Percentiles rank a stretch among this genome's conserved stretches.
phyloP scores from a whole-genome alignment of 768 basidiomycete genomes.

The Serendipita sp. region DNA sequence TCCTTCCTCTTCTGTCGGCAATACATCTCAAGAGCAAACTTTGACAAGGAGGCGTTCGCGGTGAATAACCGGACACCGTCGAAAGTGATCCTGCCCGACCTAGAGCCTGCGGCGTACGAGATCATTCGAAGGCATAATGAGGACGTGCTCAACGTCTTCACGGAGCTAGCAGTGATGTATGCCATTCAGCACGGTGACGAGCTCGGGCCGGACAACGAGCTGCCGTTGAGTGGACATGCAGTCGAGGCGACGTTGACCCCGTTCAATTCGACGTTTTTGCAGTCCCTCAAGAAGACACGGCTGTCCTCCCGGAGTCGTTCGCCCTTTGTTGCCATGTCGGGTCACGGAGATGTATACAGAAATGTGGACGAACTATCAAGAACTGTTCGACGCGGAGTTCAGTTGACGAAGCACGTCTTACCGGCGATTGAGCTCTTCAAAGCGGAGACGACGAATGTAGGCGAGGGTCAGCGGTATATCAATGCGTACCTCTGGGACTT shows the following conservation, averaged over 20 bases:
- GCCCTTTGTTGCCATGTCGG: conserved; percentile 50
- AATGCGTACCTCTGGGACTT: conserved; percentile 60
- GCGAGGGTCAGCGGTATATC: conserved; percentile 20
- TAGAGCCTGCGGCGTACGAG: conserved; percentile 26
- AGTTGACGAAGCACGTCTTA: conserved; percentile 42
- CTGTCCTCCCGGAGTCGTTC: conserved; percentile 35
- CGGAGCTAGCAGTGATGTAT: conserved; percentile 37
- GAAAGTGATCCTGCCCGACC: conserved; percentile 36
- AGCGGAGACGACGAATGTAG: neutral
- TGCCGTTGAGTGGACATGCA: conserved; percentile 33
- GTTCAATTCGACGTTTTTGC: conserved; percentile 20
- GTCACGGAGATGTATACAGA: conserved; percentile 40
- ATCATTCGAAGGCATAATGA: conserved; percentile 33
- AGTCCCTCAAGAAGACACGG: conserved; percentile 26
- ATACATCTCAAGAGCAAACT: conserved; percentile 31
- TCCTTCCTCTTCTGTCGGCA: conserved; percentile 53
- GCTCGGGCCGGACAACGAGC: conserved; percentile 28
- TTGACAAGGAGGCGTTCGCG: conserved; percentile 21
- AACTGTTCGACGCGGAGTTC: conserved; percentile 37
- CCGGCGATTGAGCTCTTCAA: conserved; percentile 30
- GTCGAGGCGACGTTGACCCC: conserved; percentile 13
- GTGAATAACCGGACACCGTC: conserved; percentile 36
- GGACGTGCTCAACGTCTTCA: conserved; percentile 38
- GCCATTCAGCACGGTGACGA: conserved; percentile 24
- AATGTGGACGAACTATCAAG: conserved; percentile 36